Conservation (phyloP, 805 yeast species). For the Candida michaelii region DNA sequence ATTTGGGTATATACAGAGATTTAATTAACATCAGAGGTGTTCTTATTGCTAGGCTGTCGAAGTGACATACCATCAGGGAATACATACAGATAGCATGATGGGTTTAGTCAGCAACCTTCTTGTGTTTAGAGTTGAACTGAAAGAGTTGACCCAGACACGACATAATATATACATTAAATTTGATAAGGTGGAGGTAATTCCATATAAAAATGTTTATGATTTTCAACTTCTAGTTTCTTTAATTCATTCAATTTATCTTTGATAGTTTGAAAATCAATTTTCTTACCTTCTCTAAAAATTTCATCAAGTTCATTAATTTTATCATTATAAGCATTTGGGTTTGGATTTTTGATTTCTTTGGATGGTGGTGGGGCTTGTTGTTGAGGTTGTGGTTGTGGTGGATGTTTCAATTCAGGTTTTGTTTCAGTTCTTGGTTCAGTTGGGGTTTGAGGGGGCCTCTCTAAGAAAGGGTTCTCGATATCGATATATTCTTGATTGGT, state of each 20-base stretch:
- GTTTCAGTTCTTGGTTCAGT: neutral
- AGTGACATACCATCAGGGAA: too few relatives aligned
- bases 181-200: constrained; percentile 30
- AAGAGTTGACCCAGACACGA: too few relatives aligned
- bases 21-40: too few relatives aligned
- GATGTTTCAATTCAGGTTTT: too few relatives aligned
- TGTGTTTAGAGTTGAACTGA: too few relatives aligned
- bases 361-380: too few relatives aligned
- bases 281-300: neutral
- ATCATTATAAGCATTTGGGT: constrained; percentile 6
- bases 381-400: too few relatives aligned
- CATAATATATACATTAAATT: constrained; percentile 9
- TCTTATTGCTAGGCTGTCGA: too few relatives aligned
- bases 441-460: neutral
- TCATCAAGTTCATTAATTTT: constrained; percentile 10
- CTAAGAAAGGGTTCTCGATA: constrained; percentile 4
- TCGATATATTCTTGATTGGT: constrained; percentile 22
- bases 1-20: too few relatives aligned
- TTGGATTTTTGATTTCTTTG: neutral
- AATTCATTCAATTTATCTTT: constrained; percentile 19
- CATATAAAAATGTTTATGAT: constrained; percentile 11
- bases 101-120: too few relatives aligned
- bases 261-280: constrained; percentile 18
- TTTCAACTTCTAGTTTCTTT: constrained; percentile 10
- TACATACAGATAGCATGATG: too few relatives aligned